phyloP scores from a whole-genome alignment of 306 rosid species.

The Lupinus albus region DNA sequence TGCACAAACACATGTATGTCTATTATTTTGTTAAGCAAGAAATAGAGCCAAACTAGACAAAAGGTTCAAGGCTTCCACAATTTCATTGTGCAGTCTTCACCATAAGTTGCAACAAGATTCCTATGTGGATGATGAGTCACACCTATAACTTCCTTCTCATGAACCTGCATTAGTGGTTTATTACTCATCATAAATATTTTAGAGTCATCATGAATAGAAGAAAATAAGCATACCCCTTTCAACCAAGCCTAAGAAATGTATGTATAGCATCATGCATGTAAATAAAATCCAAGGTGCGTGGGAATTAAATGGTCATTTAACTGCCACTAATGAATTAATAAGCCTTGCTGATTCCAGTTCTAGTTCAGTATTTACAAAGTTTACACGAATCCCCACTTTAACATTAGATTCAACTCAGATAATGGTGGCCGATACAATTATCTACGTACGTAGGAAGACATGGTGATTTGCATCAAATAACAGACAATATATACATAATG shows the following conservation, averaged over 20 bases:
- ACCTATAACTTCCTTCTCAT: constrained; percentile 92
- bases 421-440: constrained; percentile 11
- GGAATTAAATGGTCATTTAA: neutral
- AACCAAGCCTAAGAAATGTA: neutral
- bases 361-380: neutral
- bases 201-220: neutral
- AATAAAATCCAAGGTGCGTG: neutral
- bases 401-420: neutral
- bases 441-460: neutral
- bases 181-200: neutral
- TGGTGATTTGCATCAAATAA: constrained; percentile 7
- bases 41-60: neutral
- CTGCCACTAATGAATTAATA: neutral
- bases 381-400: neutral
- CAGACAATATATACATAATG: neutral
- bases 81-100: constrained; percentile 92
- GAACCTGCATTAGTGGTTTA: constrained; percentile 59
- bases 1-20: constrained; percentile 7
- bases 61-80: constrained; percentile 85
- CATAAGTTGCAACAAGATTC: constrained; percentile 85
- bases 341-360: neutral
- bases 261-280: neutral
- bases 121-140: constrained; percentile 96
- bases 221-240: neutral
- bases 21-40: constrained; percentile 19